Percentiles rank a stretch among this genome's conserved stretches.
Evolutionary conservation across 1,139 yeast genomes (phyloP).

Genomic region (Saccharomycopsis hybrid): DNA sequence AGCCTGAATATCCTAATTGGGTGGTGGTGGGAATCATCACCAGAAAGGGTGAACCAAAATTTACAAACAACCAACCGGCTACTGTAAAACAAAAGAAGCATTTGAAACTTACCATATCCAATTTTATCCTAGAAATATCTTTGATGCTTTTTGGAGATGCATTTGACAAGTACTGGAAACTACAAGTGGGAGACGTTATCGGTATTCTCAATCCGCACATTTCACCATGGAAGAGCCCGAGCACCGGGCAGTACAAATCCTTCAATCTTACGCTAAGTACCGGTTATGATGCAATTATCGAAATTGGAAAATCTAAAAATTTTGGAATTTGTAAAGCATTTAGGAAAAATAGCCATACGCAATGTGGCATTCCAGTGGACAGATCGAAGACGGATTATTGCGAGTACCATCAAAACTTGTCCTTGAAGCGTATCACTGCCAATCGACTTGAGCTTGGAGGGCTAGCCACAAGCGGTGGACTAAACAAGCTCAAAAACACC

Average conservation of each 20-base stretch:
- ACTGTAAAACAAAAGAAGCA: constrained; percentile 37
- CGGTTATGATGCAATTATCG: constrained; percentile 48
- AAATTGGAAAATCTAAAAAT: constrained; percentile 67
- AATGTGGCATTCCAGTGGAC: constrained; percentile 60
- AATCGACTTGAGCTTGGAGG: constrained; percentile 73
- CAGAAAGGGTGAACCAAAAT: constrained; percentile 47
- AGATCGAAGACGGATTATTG: constrained; percentile 49
- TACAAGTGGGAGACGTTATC: constrained; percentile 67
- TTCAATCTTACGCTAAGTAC: constrained; percentile 58
- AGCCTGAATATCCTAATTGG: constrained; percentile 73
- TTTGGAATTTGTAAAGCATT: constrained; percentile 61
- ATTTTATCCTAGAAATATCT: constrained; percentile 52
- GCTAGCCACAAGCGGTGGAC: constrained; percentile 40
- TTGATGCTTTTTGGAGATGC: constrained; percentile 63
- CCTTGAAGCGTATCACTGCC: constrained; percentile 46
- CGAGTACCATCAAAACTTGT: constrained; percentile 61
- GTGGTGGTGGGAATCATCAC: constrained; percentile 64
- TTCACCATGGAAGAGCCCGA: constrained; percentile 34
- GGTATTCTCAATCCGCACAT: constrained; percentile 72
- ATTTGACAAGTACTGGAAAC: constrained; percentile 63
- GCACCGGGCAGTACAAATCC: constrained; percentile 23
- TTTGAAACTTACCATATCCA: constrained; percentile 59
- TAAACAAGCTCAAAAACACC: constrained; percentile 30
- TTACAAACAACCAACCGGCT: constrained; percentile 28
- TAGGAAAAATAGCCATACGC: constrained; percentile 36